Conservation (phyloP, 1,284 basidiomycete species). For the Leccinum griseonigrum region DNA sequence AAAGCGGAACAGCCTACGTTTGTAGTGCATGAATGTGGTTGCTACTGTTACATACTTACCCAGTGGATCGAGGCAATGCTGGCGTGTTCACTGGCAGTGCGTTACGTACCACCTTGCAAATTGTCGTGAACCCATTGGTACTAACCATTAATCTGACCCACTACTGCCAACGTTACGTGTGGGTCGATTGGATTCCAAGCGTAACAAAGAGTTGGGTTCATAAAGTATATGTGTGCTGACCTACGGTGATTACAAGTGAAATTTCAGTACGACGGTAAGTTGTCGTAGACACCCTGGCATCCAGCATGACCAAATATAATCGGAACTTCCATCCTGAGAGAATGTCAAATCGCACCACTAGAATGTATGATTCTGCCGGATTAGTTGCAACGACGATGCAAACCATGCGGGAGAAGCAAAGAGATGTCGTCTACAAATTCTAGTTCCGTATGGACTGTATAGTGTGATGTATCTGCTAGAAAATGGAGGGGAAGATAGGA, state of each 20-base stretch:
- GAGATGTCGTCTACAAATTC: conserved; percentile 1
- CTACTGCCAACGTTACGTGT: neutral
- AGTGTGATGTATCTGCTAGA: conserved; percentile 2
- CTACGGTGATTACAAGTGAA: conserved; percentile 5
- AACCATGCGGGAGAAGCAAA: conserved; percentile 2
- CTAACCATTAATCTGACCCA: neutral
- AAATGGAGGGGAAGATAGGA: neutral
- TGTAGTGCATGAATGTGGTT: too few species aligned
- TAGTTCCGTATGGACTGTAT: conserved; percentile 3
- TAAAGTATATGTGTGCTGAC: neutral
- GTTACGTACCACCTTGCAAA: neutral
- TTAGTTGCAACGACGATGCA: neutral
- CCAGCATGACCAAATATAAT: neutral
- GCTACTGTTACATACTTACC: too few species aligned
- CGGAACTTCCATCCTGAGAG: neutral
- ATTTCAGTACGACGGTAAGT: neutral
- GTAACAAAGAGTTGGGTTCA: neutral
- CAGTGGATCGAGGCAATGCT: too few species aligned
- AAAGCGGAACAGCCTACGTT: too few species aligned
- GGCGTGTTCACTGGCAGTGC: too few species aligned
- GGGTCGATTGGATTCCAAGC: neutral
- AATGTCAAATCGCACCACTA: neutral
- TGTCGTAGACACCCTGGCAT: neutral
- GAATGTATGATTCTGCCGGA: neutral
- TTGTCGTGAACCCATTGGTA: neutral